These are phyloP conservation scores for Fomes fomentarius DNA, from an alignment of 1,284 basidiomycete genomes.

Conservation along the genomic window DNA sequence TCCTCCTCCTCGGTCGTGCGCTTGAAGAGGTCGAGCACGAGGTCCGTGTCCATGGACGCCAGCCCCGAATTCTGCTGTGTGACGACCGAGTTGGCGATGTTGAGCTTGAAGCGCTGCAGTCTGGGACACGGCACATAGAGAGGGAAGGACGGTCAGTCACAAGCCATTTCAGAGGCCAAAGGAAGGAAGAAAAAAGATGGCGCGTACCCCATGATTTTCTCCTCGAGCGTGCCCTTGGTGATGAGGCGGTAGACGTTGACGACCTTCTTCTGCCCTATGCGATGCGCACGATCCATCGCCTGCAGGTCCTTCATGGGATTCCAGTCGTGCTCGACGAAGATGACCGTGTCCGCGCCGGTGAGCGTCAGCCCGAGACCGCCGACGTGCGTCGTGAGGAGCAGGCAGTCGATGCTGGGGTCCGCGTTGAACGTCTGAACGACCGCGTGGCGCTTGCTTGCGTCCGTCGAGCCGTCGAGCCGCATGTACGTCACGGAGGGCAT, in stretches of 20 bases:
- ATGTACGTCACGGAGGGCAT: slow-evolving; percentile 99
- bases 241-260: slow-evolving; percentile 99
- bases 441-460: slow-evolving; percentile 89
- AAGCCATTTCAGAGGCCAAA: too few species aligned
- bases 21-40: slow-evolving; percentile 93
- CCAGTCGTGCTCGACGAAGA: slow-evolving; percentile 99
- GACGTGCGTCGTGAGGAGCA: slow-evolving; percentile 95
- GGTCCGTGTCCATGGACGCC: slow-evolving; percentile 95
- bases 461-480: slow-evolving; percentile 93
- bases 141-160: slow-evolving; percentile 16
- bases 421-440: slow-evolving; percentile 98
- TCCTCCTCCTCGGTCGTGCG: slow-evolving; percentile 79
- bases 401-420: slow-evolving; percentile 96
- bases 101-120: slow-evolving; percentile 97
- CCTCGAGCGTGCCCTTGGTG: slow-evolving; percentile 96
- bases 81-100: slow-evolving; percentile 96
- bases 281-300: slow-evolving; percentile 99
- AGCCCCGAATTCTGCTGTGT: slow-evolving; percentile 97
- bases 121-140: too few species aligned
- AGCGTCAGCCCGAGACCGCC: slow-evolving; percentile 96
- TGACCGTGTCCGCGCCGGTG: slow-evolving; percentile 98
- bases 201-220: slow-evolving; percentile 98
- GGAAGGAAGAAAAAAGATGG: slow-evolving; percentile 3
- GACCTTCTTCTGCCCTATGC: slow-evolving; percentile 98
- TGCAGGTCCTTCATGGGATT: slow-evolving; percentile 99